Evolutionary conservation across 2,329 filamentous ascomycete species (phyloP).

Genomic region (Pseudogymnoascus verrucosus): DNA sequence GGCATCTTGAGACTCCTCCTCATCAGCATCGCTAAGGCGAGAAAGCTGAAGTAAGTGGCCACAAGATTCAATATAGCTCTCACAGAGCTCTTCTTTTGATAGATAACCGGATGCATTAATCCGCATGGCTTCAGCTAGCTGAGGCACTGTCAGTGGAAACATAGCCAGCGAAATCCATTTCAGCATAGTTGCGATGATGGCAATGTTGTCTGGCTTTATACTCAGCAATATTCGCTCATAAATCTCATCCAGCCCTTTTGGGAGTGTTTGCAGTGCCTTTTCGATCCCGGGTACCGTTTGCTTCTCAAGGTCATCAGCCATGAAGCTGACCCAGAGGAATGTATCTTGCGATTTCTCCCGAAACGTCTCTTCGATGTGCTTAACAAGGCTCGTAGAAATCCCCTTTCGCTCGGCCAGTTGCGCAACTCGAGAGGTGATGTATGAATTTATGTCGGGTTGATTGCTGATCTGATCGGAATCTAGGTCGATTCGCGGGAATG

Average conservation of each 20-base stretch:
- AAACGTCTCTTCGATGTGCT: constrained; percentile 12
- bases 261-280: background rate
- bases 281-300: background rate
- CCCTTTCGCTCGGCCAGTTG: background rate
- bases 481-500: constrained; percentile 15
- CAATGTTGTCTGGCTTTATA: background rate
- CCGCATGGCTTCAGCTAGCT: background rate
- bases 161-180: background rate
- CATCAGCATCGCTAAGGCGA: background rate
- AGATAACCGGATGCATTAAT: background rate
- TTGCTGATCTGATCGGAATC: constrained; percentile 19
- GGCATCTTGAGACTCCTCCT: background rate
- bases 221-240: background rate
- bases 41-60: background rate
- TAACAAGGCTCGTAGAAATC: background rate
- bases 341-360: constrained; percentile 17
- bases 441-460: constrained; percentile 19
- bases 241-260: background rate
- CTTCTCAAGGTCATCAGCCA: constrained; percentile 15
- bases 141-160: background rate
- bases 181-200: background rate
- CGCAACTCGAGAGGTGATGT: constrained; percentile 17
- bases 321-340: constrained; percentile 24
- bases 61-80: background rate
- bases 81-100: background rate